A percentile compares a stretch with the other conserved stretches of the same genome.
Evolutionary conservation across 1,284 basidiomycete species (phyloP).

Genomic region (Moesziomyces globuligerus): DNA sequence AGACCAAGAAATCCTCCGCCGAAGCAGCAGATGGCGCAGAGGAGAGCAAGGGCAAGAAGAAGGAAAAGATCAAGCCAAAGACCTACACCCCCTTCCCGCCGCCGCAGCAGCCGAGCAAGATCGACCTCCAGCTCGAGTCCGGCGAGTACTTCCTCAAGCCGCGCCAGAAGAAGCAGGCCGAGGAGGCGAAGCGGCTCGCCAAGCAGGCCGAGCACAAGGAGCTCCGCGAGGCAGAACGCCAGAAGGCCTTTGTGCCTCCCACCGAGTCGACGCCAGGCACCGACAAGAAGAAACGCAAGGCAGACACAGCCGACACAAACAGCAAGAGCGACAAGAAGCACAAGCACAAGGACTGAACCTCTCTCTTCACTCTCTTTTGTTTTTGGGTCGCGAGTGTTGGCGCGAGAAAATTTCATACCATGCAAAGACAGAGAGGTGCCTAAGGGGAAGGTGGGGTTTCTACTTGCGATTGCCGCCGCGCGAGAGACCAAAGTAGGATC

Average conservation of each 20-base stretch:
- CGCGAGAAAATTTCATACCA: not conserved
- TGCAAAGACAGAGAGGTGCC: no score
- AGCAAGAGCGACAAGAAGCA: conserved; percentile 8
- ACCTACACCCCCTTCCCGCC: conserved; percentile 99
- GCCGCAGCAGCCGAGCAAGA: conserved; percentile 89
- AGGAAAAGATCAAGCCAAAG: conserved; percentile 76
- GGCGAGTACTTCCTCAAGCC: conserved; percentile 76
- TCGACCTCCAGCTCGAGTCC: conserved; percentile 92
- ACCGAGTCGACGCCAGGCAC: conserved; percentile 36
- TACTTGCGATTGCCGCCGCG: conserved; percentile 9
- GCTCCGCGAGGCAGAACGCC: conserved; percentile 51
- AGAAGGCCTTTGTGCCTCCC: conserved; percentile 51
- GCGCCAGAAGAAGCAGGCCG: conserved; percentile 75
- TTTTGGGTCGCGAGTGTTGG: not conserved
- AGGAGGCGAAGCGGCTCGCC: conserved; percentile 35
- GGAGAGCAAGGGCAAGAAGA: conserved; percentile 70
- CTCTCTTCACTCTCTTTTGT: no score
- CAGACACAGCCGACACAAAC: conserved; percentile 3
- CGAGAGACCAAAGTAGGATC: conserved; percentile 29
- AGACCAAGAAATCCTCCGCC: conserved; percentile 73
- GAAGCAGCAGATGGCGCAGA: conserved; percentile 18
- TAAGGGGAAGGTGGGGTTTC: no score
- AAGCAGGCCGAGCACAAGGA: conserved; percentile 53
- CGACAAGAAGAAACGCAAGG: conserved; percentile 23
- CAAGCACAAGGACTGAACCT: no score